A percentile compares a stretch with the other conserved stretches of the same genome.
Conservation (phyloP, 306 rosid genomes). For the Canavalia ensiformis region DNA sequence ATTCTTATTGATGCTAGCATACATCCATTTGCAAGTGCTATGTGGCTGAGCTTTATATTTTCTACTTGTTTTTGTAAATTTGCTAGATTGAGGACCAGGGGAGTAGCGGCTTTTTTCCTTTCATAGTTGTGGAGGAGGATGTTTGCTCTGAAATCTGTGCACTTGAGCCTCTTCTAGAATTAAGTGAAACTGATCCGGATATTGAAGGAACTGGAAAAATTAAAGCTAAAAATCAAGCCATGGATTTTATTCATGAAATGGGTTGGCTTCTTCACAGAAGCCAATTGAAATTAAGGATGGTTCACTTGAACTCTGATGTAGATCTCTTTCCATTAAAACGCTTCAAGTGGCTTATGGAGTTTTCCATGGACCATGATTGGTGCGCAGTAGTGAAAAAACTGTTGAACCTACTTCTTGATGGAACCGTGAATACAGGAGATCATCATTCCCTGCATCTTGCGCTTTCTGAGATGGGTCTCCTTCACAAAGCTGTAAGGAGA, state of each 20-base stretch:
- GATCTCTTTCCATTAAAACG: constrained; percentile 71
- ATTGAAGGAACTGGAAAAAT: constrained; percentile 52
- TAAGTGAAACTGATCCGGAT: constrained; percentile 54
- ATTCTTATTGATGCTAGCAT: constrained; percentile 4
- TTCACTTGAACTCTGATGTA: constrained; percentile 59
- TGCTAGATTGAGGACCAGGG: constrained; percentile 94
- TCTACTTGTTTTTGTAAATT: constrained; percentile 15
- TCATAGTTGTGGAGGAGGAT: constrained; percentile 89
- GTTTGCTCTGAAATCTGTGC: constrained; percentile 86
- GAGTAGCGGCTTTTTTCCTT: constrained; percentile 89
- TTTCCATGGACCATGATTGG: constrained; percentile 94
- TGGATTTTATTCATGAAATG: constrained; percentile 92
- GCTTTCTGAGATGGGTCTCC: constrained; percentile 77
- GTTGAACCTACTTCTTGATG: constrained; percentile 70
- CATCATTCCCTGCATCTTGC: constrained; percentile 66
- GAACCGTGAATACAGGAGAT: constrained; percentile 70
- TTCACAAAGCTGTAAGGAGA: constrained; percentile 91
- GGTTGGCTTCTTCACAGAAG: constrained; percentile 96
- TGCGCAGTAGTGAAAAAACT: constrained; percentile 83
- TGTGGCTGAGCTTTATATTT: constrained; percentile 42
- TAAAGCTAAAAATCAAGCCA: constrained; percentile 73
- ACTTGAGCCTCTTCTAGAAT: constrained; percentile 75
- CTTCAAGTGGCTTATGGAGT: constrained; percentile 88
- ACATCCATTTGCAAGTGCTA: constrained; percentile 39
- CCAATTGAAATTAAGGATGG: constrained; percentile 70